Evolutionary conservation across 495 filamentous ascomycete species (phyloP).

Genomic region (Podospora pseudocomata): DNA sequence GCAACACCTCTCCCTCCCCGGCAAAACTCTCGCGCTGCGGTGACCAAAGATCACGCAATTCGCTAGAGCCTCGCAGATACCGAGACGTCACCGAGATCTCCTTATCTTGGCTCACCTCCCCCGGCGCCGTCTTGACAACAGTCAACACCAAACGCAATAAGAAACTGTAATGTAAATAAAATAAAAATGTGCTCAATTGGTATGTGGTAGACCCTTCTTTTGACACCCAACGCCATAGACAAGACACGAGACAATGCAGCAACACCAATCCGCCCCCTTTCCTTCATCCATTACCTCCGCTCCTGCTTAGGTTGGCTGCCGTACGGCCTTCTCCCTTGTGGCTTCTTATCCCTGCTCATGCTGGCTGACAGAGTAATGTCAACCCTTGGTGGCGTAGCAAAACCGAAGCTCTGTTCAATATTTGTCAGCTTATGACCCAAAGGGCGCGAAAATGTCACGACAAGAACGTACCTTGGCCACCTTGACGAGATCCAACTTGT

Average conservation of each 20-base stretch:
- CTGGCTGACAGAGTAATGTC: slow-evolving; percentile 86
- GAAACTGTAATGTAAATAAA: not conserved
- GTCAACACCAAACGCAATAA: not conserved
- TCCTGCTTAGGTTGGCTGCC: slow-evolving; percentile 57
- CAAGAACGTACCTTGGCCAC: slow-evolving; percentile 61
- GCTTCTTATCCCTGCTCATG: slow-evolving; percentile 84
- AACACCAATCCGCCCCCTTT: not conserved
- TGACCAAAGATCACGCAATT: slow-evolving; percentile 10
- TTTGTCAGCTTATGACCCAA: slow-evolving; percentile 9
- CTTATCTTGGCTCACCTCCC: not conserved
- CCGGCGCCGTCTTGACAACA: not conserved
- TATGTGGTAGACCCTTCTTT: slow-evolving; percentile 1
- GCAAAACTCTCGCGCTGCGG: not conserved
- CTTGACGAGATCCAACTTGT: slow-evolving; percentile 89
- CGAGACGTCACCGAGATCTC: not conserved
- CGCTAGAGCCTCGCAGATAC: not conserved
- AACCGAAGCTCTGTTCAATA: slow-evolving; percentile 68
- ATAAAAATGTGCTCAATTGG: slow-evolving; percentile 6
- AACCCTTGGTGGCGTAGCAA: slow-evolving; percentile 80
- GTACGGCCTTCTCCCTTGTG: slow-evolving; percentile 70
- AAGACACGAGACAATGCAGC: not conserved
- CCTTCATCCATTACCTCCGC: slow-evolving; percentile 8
- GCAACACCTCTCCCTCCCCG: not conserved
- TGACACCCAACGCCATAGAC: slow-evolving; percentile 9
- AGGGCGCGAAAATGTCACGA: not conserved